Conservation (phyloP, 345 rosid genomes). For the Eucalyptus microcorys region DNA sequence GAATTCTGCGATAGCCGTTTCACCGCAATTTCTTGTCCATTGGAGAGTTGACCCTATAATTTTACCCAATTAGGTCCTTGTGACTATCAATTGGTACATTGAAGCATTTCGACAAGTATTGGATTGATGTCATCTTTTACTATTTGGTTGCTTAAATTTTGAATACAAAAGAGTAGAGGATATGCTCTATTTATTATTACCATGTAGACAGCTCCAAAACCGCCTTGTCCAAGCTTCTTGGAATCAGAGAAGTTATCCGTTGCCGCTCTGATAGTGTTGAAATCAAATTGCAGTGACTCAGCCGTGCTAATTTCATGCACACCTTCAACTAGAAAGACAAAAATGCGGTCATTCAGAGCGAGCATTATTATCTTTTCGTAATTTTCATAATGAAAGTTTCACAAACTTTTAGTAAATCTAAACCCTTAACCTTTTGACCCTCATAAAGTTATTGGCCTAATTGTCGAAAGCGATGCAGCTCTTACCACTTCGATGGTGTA, state of each 20-base stretch:
- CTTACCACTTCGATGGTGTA: neutral
- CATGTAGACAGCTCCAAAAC: constrained; percentile 18
- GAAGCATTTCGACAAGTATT: neutral
- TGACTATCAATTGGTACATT: neutral
- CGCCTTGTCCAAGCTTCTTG: constrained; percentile 17
- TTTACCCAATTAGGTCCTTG: neutral
- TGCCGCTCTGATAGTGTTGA: neutral
- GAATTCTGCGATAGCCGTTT: constrained; percentile 13
- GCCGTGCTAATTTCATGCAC: neutral
- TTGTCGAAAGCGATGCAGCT: neutral
- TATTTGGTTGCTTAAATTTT: neutral
- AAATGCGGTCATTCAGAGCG: neutral
- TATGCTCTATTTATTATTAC: neutral
- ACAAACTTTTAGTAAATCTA: neutral
- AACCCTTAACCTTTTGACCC: neutral
- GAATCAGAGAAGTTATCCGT: constrained; percentile 5
- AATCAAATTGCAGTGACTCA: constrained; percentile 7
- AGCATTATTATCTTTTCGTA: neutral
- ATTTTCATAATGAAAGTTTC: neutral
- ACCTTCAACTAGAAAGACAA: neutral
- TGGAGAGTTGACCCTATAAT: constrained; percentile 3
- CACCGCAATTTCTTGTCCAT: constrained; percentile 17
- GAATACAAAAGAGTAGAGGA: neutral
- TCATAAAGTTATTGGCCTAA: neutral
- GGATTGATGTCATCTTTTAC: neutral